Percentiles rank a stretch among this genome's conserved stretches.
Evolutionary conservation across 192 early-diverging fungal genomes (phyloP).

Genomic region (Kappamyces sp.): DNA sequence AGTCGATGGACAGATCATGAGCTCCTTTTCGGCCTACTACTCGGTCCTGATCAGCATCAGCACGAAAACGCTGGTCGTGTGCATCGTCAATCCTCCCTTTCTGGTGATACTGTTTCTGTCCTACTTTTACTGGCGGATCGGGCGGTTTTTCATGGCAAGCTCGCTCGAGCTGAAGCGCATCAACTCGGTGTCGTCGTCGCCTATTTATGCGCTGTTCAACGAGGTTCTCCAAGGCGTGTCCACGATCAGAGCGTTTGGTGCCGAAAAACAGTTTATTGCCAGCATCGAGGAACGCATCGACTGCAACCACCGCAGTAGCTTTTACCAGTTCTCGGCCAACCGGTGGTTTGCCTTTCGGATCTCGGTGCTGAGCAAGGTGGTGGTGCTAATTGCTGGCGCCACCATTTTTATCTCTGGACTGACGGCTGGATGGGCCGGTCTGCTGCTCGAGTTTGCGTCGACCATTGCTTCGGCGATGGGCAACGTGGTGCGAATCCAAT

Average conservation of each 20-base stretch:
- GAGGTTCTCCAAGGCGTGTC: conserved; percentile 46
- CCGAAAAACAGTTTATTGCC: conserved; percentile 30
- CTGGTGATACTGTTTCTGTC: conserved; percentile 14
- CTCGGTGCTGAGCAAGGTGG: conserved; percentile 69
- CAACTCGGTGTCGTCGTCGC: conserved; percentile 67
- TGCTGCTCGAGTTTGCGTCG: conserved; percentile 25
- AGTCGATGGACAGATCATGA: conserved; percentile 15
- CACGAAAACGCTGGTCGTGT: conserved; percentile 8
- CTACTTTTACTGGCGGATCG: conserved; percentile 53
- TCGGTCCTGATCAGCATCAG: conserved; percentile 2
- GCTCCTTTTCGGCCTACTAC: neutral
- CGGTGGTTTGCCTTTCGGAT: conserved; percentile 58
- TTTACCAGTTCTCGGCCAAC: conserved; percentile 83
- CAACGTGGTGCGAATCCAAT: conserved; percentile 22
- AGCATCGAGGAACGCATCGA: conserved; percentile 39
- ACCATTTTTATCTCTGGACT: conserved; percentile 13
- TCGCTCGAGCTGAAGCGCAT: conserved; percentile 86
- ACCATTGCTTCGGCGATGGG: conserved; percentile 23
- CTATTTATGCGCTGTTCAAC: conserved; percentile 74
- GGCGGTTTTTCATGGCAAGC: conserved; percentile 65
- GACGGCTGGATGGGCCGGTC: conserved; percentile 26
- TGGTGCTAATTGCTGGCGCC: conserved; percentile 66
- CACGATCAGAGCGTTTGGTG: conserved; percentile 41
- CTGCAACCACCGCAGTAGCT: conserved; percentile 79
- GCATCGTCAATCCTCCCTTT: conserved; percentile 61